phyloP scores from a whole-genome alignment of 495 filamentous ascomycete species.

The Neurospora sublineolata region DNA sequence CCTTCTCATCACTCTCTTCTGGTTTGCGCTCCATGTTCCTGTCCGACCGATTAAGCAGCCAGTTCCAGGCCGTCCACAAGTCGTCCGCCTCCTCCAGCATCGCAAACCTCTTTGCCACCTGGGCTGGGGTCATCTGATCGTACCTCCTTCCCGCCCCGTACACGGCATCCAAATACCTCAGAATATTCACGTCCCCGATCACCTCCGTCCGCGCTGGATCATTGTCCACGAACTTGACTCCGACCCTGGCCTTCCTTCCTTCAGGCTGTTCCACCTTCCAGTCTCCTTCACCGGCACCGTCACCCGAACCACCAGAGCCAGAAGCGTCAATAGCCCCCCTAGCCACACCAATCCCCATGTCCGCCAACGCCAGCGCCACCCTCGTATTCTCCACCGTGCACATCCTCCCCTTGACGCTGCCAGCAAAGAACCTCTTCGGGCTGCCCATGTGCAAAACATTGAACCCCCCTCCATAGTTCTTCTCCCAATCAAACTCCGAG shows the following conservation, averaged over 20 bases:
- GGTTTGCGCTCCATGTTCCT: background rate
- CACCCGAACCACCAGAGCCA: background rate
- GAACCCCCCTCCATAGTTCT: constrained; percentile 68
- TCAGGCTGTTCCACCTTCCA: background rate
- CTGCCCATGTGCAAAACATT: constrained; percentile 68
- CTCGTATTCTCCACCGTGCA: constrained; percentile 41
- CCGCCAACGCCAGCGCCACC: constrained; percentile 45
- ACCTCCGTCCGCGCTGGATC: constrained; percentile 35
- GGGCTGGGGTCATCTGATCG: constrained; percentile 18
- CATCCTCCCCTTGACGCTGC: constrained; percentile 26
- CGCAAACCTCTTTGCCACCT: constrained; percentile 25
- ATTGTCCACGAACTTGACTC: constrained; percentile 44
- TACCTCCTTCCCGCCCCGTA: constrained; percentile 24
- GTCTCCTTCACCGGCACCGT: too few species aligned
- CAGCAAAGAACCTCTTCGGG: constrained; percentile 41
- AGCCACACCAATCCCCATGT: constrained; percentile 46
- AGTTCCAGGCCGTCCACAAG: constrained; percentile 27
- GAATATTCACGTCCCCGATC: constrained; percentile 35
- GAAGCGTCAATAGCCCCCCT: constrained; percentile 30
- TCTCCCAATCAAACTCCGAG: constrained; percentile 65
- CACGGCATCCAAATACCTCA: constrained; percentile 45
- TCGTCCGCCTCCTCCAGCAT: constrained; percentile 29
- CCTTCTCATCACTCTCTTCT: background rate
- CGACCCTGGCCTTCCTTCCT: constrained; percentile 1
- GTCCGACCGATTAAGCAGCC: constrained; percentile 2